Base-by-base conservation (phyloP, 2,329 filamentous ascomycete species). In the Pseudophaeomoniella oleicola region DNA sequence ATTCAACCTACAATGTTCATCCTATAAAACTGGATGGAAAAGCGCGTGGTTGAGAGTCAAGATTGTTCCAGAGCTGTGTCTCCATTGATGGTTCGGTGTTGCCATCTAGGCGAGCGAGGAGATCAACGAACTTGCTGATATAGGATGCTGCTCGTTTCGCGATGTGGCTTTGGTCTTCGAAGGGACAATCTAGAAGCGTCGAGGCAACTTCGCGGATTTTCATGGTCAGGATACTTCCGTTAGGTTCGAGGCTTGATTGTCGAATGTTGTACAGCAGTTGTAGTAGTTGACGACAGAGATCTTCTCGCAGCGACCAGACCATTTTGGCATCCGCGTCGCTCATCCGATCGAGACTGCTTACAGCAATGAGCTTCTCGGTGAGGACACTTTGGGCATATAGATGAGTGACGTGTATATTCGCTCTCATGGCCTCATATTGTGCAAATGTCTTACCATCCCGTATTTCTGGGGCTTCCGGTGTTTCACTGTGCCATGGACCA, bases 361-460 rank as follows among this genome's bases (percentile, higher is more conserved):
- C 17, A 13, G 17, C 40, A 34, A 58, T 56, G 3, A 59, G 41
- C 35, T 55, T 54, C 22, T 60, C 57, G 2, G 56, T 43, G 0
- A 58, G 42, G 4, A 52, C 45, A 29, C 49, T 57, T 40, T 60
- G 57, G 4, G 58, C 45, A 56, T 56, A 60, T 2, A 60, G 40
- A 37, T 59, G 57, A 0, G 55, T 59, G 5, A 53, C 51, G 27
- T 60, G 55, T 1, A 60, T 40, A 15, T 59, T 58, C 0, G 52
- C 53, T 3, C 57, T 41, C 39, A 55, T 51, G 13, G 27, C 18
- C 5, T 33, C 29, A 11, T n/a, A 11, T 9, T 11, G 5, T 13
- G 16, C 19, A 13, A 37, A 27, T n/a, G 22, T 27, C 9, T 9
- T 27, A 9, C n/a, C 22, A 27, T 27, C 22, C 6, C 22, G 22